These are phyloP conservation scores for Rhodotorula mucilaginosa DNA, from an alignment of 1,284 basidiomycete species.

Conservation along the genomic window DNA sequence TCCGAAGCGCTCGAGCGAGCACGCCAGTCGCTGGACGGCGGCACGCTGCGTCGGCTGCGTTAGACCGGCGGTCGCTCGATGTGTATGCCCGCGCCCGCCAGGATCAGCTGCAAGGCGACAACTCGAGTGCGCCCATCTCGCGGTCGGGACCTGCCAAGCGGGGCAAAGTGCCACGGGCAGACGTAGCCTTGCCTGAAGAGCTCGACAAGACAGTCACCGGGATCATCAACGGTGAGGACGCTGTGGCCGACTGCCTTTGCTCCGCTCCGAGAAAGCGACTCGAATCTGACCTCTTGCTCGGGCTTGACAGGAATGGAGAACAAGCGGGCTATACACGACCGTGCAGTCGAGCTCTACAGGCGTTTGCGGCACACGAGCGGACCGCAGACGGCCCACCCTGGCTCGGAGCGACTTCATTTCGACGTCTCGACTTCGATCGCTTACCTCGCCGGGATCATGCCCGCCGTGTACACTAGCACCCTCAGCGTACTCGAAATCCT, in stretches of 20 bases:
- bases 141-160: constrained; percentile 18
- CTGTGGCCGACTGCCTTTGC: no score
- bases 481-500: constrained; percentile 51
- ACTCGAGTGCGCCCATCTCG: constrained; percentile 7
- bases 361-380: constrained; percentile 25
- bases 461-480: constrained; percentile 52
- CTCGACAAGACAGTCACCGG: constrained; percentile 25
- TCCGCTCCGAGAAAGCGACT: background rate
- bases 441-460: constrained; percentile 52
- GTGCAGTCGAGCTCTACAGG: constrained; percentile 38
- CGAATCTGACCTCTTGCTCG: background rate
- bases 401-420: constrained; percentile 21
- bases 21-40: background rate
- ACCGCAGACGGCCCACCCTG: constrained; percentile 14
- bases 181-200: constrained; percentile 29
- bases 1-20: background rate
- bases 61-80: constrained; percentile 32
- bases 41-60: background rate
- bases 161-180: constrained; percentile 22
- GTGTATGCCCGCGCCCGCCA: constrained; percentile 27
- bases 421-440: constrained; percentile 46
- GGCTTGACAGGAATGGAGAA: constrained; percentile 26
- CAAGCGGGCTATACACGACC: constrained; percentile 32
- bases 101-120: constrained; percentile 19
- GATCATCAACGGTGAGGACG: constrained; percentile 24